phyloP scores from a whole-genome alignment of 73 alveolate species.

The Symbiodinium natans region DNA sequence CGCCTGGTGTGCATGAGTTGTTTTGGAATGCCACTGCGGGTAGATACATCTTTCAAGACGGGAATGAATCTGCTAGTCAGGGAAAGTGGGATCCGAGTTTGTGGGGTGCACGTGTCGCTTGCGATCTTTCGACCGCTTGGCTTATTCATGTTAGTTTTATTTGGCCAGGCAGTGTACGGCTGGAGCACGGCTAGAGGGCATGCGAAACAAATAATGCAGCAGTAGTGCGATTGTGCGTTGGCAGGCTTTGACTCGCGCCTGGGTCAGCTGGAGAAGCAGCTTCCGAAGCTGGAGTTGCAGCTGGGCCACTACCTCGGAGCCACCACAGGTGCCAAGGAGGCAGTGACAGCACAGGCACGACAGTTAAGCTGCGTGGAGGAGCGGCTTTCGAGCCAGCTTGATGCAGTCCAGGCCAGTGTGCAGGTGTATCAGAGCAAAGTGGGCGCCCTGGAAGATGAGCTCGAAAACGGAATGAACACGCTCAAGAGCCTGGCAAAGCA shows the following conservation, averaged over 20 bases:
- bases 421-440: not conserved
- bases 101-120: too few relatives aligned
- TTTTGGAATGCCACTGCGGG: too few relatives aligned
- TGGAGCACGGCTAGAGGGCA: too few relatives aligned
- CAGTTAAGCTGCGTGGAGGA: conserved; percentile 48
- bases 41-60: too few relatives aligned
- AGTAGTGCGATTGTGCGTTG: too few relatives aligned
- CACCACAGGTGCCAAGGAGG: conserved; percentile 30
- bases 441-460: not conserved
- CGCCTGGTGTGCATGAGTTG: too few relatives aligned
- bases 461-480: not conserved
- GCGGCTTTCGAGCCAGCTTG: conserved; percentile 33
- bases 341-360: not conserved
- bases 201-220: too few relatives aligned
- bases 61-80: too few relatives aligned
- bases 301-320: not conserved
- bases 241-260: not conserved
- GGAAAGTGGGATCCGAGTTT: too few relatives aligned
- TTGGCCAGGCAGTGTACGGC: too few relatives aligned
- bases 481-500: not conserved
- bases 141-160: too few relatives aligned
- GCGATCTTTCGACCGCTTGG: too few relatives aligned
- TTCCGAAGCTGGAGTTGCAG: not conserved
- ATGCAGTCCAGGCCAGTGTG: conserved; percentile 26
- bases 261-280: not conserved